Evolutionary conservation across 331 rosid genomes (phyloP), one percentile per base, ranked within the genome.

Genomic region (Ulmus americana): DNA sequence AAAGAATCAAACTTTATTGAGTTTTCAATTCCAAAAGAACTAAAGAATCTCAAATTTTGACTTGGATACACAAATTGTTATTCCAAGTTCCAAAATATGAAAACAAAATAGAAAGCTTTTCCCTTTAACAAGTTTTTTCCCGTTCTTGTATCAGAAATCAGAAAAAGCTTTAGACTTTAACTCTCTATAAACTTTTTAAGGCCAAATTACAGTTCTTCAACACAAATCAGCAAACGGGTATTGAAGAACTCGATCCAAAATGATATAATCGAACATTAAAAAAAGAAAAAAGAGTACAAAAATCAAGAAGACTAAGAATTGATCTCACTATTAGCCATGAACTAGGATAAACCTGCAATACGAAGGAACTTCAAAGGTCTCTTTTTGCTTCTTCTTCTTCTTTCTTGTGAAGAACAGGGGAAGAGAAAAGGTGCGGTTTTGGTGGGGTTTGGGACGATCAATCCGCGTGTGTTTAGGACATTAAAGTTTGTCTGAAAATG

Each of bases 401-500:
- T 41, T 59, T 15, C 45, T 42, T 39, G 10, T 28, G 61, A 55
- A 55, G 61, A 55, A 41, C 22, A 41, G 6, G 59, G 8, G 14
- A 18, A 28, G 15, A 43, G 6, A 5, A 14, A 18, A 40, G 50
- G n/a, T 6, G 43, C 38, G n/a, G 64, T 57, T 57, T 22, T 38
- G 6, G 48, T 42, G 14, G 11, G 14, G 3, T 41, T 60, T 60
- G 64, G 11, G 50, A 28, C 35, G 39, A 7, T 60, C 20, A 39
- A 43, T 7, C 38, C 49, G 64, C 64, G 64, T 28, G 8, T 20
- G 43, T 14, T 39, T 60, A 47, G 64, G 64, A 11, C 39, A 28
- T 40, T 47, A 16, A 11, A 20, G 61, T 55, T 41, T 55, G 41
- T 5, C 41, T n/a, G 45, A 5, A 12, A 5, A 38, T 6, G 39